Base-by-base conservation (phyloP, 257 asterid species). In the Solanum appendiculatum region DNA sequence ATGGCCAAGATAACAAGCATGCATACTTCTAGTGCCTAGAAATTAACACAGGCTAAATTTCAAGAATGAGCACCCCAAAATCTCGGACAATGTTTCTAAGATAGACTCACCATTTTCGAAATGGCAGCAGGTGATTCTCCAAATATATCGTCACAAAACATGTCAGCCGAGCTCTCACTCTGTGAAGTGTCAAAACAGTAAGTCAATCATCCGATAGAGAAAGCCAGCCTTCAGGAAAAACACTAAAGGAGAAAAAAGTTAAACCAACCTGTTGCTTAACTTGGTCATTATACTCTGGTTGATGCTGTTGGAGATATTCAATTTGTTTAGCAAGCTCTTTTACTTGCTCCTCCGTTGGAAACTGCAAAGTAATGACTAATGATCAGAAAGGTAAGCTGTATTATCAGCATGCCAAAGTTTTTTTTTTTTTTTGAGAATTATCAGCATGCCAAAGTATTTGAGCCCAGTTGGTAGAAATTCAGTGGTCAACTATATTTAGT, bases 51-150 rank as follows among this genome's bases (percentile, higher is more conserved):
- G n/a, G n/a, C n/a, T n/a, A n/a, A n/a, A n/a, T n/a, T n/a, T n/a
- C n/a, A n/a, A n/a, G n/a, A n/a, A n/a, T n/a, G n/a, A n/a, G n/a
- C n/a, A n/a, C n/a, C n/a, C n/a, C n/a, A n/a, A n/a, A n/a, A 6
- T 29, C 37, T 37, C 37, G 3, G n/a, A 77, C n/a, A 20, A 77
- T 25, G 36, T 15, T 42, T 42, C 58, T 29, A 77, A n/a, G 56
- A 40, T 15, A 70, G 88, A 92, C 98, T 86, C 80, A 95, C 98
- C 90, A 78, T 42, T 91, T 92, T 94, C 86, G 96, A 95, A 63
- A 92, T 91, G 58, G 93, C 94, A n/a, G 98, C 93, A 88, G 98
- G 98, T 2, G 99, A 96, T 83, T 96, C 98, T 86, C 98, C 99
- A 92, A 94, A 96, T 82, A 96, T 95, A 93, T 95, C 97, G 88